Evolutionary conservation across 371 early-diverging fungal genomes (phyloP).

Genomic region (Synchytrium microbalum): DNA sequence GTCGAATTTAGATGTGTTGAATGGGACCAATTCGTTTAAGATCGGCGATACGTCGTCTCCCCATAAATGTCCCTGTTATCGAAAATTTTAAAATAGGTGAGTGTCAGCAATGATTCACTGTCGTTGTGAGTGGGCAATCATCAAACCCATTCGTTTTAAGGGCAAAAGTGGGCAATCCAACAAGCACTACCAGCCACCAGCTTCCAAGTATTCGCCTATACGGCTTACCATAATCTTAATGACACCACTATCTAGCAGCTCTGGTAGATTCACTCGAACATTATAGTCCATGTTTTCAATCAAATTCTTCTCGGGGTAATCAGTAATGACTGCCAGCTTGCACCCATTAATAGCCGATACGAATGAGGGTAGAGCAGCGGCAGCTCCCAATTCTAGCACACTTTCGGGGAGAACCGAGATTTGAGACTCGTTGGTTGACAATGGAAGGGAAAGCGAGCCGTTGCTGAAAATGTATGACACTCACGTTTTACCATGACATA

Average conservation of each 20-base stretch:
- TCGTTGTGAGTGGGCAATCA: too few relatives aligned
- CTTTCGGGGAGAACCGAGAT: slow-evolving; percentile 5
- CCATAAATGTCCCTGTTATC: slow-evolving; percentile 73
- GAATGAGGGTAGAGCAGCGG: slow-evolving; percentile 80
- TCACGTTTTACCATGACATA: slow-evolving; percentile 46
- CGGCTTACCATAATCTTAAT: slow-evolving; percentile 11
- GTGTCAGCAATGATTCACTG: too few relatives aligned
- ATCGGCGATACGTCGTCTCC: slow-evolving; percentile 58
- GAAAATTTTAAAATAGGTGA: slow-evolving; percentile 3
- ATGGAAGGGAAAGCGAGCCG: not conserved
- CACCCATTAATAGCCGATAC: slow-evolving; percentile 69
- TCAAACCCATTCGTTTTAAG: too few relatives aligned
- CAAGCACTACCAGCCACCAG: too few relatives aligned
- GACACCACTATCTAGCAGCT: slow-evolving; percentile 3
- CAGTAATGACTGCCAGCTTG: slow-evolving; percentile 69
- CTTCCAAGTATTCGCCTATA: not conserved
- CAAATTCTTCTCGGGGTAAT: slow-evolving; percentile 77
- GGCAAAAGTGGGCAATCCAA: slow-evolving; percentile 5
- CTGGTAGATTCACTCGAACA: slow-evolving; percentile 40
- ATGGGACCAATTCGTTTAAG: slow-evolving; percentile 28
- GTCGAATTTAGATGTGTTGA: slow-evolving; percentile 45
- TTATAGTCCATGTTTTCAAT: slow-evolving; percentile 70
- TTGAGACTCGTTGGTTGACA: not conserved
- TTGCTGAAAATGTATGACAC: not conserved
- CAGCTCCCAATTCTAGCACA: slow-evolving; percentile 86